A percentile compares a stretch with the other conserved stretches of the same genome.
These are phyloP conservation scores for Fusarium sp. DNA, from an alignment of 2,329 filamentous ascomycete species.

Conservation along the genomic window DNA sequence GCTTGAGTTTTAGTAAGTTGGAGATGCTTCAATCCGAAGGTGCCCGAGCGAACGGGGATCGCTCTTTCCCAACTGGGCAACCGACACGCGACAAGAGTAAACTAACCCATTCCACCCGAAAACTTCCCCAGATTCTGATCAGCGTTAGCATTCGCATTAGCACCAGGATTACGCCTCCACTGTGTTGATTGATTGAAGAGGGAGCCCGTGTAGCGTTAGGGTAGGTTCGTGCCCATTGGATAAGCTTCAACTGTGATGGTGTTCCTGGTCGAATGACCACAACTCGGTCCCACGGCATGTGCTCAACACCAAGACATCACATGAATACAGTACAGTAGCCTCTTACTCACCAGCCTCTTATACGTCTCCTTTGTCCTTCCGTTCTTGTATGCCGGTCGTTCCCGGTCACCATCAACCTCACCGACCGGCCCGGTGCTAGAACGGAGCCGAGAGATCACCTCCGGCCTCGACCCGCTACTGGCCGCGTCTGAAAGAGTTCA, in stretches of 20 bases:
- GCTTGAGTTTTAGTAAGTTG: slow-evolving; percentile 1
- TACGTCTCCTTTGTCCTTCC: slow-evolving; percentile 29
- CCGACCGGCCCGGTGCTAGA: slow-evolving; percentile 21
- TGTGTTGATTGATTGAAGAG: neutral
- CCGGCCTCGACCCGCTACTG: neutral
- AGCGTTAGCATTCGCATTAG: slow-evolving; percentile 7
- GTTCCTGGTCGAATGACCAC: neutral
- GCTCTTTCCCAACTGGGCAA: slow-evolving; percentile 14
- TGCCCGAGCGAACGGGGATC: slow-evolving; percentile 23
- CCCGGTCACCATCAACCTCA: slow-evolving; percentile 20
- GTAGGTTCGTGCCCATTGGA: neutral
- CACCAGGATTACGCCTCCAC: neutral
- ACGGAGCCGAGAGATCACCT: slow-evolving; percentile 12
- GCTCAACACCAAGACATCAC: neutral
- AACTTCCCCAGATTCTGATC: slow-evolving; percentile 33
- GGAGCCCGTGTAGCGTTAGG: neutral
- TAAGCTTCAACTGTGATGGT: neutral
- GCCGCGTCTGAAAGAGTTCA: neutral
- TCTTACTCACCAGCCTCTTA: neutral
- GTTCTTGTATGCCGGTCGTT: slow-evolving; percentile 2
- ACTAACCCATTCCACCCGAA: slow-evolving; percentile 20
- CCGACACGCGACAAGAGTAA: neutral
- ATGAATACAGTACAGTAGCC: neutral
- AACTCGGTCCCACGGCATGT: neutral
- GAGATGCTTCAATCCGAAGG: slow-evolving; percentile 30